phyloP scores from a whole-genome alignment of 192 early-diverging fungal genomes.

The Coemansia sp. region DNA sequence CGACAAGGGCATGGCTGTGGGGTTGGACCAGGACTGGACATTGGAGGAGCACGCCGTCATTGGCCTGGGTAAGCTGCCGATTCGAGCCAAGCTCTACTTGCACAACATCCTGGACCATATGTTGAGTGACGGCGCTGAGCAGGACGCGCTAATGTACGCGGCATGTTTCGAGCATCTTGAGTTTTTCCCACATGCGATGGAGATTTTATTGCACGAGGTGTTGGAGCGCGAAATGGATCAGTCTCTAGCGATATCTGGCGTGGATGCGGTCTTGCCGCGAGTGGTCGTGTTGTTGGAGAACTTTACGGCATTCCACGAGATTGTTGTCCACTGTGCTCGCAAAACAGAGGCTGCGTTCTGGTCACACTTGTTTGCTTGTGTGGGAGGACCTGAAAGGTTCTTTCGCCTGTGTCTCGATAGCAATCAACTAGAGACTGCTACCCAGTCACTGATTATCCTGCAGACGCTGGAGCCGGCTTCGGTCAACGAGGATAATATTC shows the following conservation, averaged over 20 bases:
- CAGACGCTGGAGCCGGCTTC: conserved; percentile 83
- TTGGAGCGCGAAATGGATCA: conserved; percentile 79
- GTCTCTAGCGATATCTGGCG: neutral
- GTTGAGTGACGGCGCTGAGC: conserved; percentile 27
- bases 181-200: conserved; percentile 93
- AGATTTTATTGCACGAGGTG: conserved; percentile 87
- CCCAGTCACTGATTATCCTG: conserved; percentile 89
- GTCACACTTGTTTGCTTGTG: conserved; percentile 82
- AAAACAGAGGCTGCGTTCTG: conserved; percentile 96
- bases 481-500: conserved; percentile 21
- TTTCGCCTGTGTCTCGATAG: conserved; percentile 80
- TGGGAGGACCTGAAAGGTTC: conserved; percentile 81
- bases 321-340: conserved; percentile 93
- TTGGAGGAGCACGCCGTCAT: conserved; percentile 30
- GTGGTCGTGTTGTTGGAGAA: conserved; percentile 78
- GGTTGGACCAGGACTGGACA: conserved; percentile 54
- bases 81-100: conserved; percentile 49
- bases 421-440: conserved; percentile 78
- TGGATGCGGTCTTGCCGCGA: conserved; percentile 64
- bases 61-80: conserved; percentile 33
- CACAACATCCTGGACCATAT: conserved; percentile 43
- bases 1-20: conserved; percentile 45
- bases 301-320: conserved; percentile 78
- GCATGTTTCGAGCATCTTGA: conserved; percentile 69
- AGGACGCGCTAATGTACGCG: conserved; percentile 54